A percentile compares a stretch with the other conserved stretches of the same genome.
Evolutionary conservation across 441 rosid genomes (phyloP).

Genomic region (Croton setiger): DNA sequence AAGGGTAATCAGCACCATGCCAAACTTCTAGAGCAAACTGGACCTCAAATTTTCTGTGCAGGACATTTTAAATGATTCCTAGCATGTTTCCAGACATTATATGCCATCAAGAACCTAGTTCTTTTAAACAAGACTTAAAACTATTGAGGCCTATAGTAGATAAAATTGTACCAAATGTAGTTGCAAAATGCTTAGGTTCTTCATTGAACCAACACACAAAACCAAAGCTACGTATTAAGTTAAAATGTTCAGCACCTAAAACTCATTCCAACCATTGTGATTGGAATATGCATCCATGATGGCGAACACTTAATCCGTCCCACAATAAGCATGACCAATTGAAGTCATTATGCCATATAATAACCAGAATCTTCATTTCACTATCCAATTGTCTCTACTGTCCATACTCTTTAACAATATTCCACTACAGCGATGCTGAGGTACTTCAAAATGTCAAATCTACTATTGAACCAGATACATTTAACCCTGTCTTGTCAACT

Average conservation of each 20-base stretch:
- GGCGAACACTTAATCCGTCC: conserved; percentile 9
- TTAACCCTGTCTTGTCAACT: not conserved
- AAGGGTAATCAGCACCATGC: not conserved
- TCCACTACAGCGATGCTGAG: not conserved
- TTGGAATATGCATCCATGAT: not conserved
- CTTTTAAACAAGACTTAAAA: not conserved
- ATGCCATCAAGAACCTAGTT: not conserved
- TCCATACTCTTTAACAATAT: not conserved
- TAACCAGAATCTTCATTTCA: not conserved
- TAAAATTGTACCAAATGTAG: not conserved
- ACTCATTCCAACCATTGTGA: conserved; percentile 13
- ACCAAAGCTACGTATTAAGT: conserved; percentile 2
- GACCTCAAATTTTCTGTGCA: not conserved
- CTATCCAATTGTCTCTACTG: not conserved
- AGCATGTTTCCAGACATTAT: not conserved
- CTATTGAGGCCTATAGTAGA: not conserved
- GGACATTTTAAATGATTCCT: not conserved
- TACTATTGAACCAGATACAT: not conserved
- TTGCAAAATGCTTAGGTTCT: not conserved
- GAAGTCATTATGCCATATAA: not conserved
- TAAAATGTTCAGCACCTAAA: conserved; percentile 12
- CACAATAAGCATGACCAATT: not conserved
- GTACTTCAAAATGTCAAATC: conserved; percentile 4
- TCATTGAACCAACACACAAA: conserved; percentile 1
- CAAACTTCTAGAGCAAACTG: not conserved